phyloP scores from a whole-genome alignment of 1,284 basidiomycete species.

The Sanghuangporus sanghuang region DNA sequence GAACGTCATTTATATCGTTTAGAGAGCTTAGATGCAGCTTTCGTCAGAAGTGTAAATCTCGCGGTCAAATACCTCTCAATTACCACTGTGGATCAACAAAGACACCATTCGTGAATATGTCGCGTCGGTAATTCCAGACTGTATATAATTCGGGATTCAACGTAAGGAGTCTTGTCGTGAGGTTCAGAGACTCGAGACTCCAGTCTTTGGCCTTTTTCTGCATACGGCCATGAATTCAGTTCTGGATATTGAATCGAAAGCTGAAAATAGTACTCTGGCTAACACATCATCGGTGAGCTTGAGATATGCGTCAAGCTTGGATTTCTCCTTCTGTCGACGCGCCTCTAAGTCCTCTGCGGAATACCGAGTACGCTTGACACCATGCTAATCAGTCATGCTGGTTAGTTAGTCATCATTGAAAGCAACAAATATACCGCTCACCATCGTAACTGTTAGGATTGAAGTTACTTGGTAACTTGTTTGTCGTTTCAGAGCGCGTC shows the following conservation, averaged over 20 bases:
- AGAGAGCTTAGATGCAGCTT: conserved; percentile 42
- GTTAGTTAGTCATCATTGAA: neutral
- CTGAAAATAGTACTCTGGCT: conserved; percentile 44
- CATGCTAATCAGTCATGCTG: conserved; percentile 47
- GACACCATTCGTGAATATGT: conserved; percentile 69
- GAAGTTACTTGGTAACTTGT: neutral
- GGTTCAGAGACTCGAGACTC: conserved; percentile 61
- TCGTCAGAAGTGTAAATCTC: conserved; percentile 5
- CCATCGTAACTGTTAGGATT: neutral
- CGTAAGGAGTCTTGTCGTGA: conserved; percentile 74
- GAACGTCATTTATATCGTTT: conserved; percentile 55
- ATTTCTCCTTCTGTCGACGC: conserved; percentile 62
- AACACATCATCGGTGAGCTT: conserved; percentile 63
- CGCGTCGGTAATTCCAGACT: conserved; percentile 86
- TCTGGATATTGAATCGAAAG: neutral
- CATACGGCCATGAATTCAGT: neutral
- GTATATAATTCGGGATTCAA: conserved; percentile 91
- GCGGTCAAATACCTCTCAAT: conserved; percentile 13
- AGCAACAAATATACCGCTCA: neutral
- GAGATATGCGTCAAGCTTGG: conserved; percentile 73
- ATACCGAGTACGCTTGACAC: conserved; percentile 67
- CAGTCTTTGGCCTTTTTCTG: conserved; percentile 69
- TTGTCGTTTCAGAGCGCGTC: neutral
- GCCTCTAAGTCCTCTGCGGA: conserved; percentile 61
- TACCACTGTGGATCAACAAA: conserved; percentile 58